phyloP scores from a whole-genome alignment of 257 asterid species.

The Henckelia pumila region DNA sequence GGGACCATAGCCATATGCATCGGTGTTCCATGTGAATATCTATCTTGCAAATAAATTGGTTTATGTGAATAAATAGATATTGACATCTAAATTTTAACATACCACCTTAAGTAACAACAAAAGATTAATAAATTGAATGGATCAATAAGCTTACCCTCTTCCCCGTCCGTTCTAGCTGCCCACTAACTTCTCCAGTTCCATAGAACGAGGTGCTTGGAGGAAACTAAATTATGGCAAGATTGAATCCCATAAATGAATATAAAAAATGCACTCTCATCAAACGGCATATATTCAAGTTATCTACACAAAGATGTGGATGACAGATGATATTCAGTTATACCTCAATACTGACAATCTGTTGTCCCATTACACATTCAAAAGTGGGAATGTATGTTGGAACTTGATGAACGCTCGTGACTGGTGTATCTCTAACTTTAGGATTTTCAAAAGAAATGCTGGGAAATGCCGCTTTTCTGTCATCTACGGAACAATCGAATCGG shows the following conservation, averaged over 20 bases:
- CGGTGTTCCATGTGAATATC: constrained; percentile 92
- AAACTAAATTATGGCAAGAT: constrained; percentile 47
- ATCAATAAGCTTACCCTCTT: constrained; percentile 60
- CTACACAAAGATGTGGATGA: constrained; percentile 5
- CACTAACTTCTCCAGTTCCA: constrained; percentile 96
- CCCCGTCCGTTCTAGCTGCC: constrained; percentile 86
- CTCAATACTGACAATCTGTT: constrained; percentile 69
- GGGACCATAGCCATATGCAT: constrained; percentile 92
- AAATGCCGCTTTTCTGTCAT: constrained; percentile 66
- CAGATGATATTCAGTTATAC: constrained; percentile 32
- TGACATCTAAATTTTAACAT: not conserved
- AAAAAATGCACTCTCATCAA: constrained; percentile 1
- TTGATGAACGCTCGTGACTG: constrained; percentile 36
- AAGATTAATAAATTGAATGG: constrained; percentile 11
- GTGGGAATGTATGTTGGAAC: constrained; percentile 62
- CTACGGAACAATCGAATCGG: constrained; percentile 85
- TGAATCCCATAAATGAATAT: constrained; percentile 18
- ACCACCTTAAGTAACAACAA: not conserved
- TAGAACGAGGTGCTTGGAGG: constrained; percentile 83
- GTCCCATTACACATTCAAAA: constrained; percentile 59
- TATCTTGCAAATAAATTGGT: constrained; percentile 28
- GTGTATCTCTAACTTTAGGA: constrained; percentile 67
- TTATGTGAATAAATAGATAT: not conserved
- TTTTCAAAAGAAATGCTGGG: constrained; percentile 76
- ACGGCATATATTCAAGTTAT: not conserved